phyloP scores from a whole-genome alignment of 2,329 filamentous ascomycete species.

The Paecilomyces dactylethromorphus region DNA sequence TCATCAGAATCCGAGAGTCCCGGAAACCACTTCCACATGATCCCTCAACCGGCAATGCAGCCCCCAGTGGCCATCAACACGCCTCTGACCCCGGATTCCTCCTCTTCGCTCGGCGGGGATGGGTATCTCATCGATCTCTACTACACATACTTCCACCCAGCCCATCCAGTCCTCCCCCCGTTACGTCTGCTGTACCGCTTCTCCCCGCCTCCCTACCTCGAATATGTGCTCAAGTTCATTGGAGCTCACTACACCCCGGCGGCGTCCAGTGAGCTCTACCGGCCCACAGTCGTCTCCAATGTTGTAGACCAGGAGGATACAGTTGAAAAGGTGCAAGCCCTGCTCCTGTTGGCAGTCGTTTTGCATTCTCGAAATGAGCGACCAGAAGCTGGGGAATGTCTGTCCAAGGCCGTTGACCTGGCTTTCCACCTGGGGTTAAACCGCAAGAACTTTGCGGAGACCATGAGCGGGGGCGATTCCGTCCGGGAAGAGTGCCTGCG shows the following conservation, averaged over 20 bases:
- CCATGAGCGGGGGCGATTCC: conserved; percentile 57
- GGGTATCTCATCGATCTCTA: conserved; percentile 46
- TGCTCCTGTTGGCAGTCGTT: conserved; percentile 69
- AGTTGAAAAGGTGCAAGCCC: conserved; percentile 66
- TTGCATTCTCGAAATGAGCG: conserved; percentile 72
- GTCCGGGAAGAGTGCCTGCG: conserved; percentile 77
- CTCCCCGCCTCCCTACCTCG: conserved; percentile 40
- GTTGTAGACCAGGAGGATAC: conserved; percentile 36
- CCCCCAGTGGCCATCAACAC: conserved; percentile 5
- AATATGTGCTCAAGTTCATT: conserved; percentile 51
- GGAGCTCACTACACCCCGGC: conserved; percentile 48
- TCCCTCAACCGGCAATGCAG: not conserved
- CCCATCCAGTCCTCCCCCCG: conserved; percentile 53
- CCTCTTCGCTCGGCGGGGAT: conserved; percentile 24
- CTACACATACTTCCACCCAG: conserved; percentile 50
- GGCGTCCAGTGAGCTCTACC: conserved; percentile 39
- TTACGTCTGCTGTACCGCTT: conserved; percentile 32
- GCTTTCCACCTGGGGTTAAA: conserved; percentile 74
- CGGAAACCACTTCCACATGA: conserved; percentile 1
- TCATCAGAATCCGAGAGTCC: conserved; percentile 19
- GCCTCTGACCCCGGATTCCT: conserved; percentile 31
- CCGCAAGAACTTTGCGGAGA: conserved; percentile 57
- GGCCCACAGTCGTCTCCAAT: conserved; percentile 23
- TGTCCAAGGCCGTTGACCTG: conserved; percentile 62
- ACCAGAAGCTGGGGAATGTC: conserved; percentile 59